Conservation (phyloP, 1,284 basidiomycete species). For the Trichosporon sp. region DNA sequence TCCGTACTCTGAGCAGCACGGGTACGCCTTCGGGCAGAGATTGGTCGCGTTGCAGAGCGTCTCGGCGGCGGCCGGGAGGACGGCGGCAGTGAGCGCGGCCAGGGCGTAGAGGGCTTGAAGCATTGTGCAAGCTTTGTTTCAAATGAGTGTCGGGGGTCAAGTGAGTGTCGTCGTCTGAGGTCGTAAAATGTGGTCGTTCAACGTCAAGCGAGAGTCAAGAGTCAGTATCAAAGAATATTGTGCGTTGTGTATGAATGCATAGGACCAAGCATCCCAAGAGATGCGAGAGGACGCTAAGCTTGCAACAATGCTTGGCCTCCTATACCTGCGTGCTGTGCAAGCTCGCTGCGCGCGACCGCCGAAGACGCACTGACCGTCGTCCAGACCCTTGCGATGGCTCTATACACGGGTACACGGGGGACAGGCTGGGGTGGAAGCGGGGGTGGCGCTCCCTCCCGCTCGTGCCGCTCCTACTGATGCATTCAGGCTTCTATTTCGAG, state of each 20-base stretch:
- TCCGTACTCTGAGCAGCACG: constrained; percentile 77
- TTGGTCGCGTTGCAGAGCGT: constrained; percentile 38
- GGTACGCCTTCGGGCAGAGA: constrained; percentile 63
- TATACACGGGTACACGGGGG: neutral
- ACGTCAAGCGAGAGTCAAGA: neutral
- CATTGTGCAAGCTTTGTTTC: neutral
- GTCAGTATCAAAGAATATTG: neutral
- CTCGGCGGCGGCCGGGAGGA: constrained; percentile 22
- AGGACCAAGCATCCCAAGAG: neutral
- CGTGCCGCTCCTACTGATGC: neutral
- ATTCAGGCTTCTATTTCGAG: constrained; percentile 12
- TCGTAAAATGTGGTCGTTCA: neutral
- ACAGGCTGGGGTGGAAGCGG: neutral
- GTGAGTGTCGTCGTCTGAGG: constrained; percentile 9
- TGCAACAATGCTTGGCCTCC: neutral
- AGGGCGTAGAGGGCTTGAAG: constrained; percentile 6
- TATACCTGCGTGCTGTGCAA: neutral
- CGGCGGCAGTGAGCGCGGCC: constrained; percentile 13
- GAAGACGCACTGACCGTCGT: constrained; percentile 4
- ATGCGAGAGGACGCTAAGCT: neutral
- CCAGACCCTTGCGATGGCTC: neutral
- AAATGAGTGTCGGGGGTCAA: constrained; percentile 8
- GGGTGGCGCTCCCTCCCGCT: constrained; percentile 10
- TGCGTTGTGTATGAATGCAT: neutral
- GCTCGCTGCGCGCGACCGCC: neutral